Conservation (phyloP, 2,329 filamentous ascomycete genomes). For the Neonectria coccinea region DNA sequence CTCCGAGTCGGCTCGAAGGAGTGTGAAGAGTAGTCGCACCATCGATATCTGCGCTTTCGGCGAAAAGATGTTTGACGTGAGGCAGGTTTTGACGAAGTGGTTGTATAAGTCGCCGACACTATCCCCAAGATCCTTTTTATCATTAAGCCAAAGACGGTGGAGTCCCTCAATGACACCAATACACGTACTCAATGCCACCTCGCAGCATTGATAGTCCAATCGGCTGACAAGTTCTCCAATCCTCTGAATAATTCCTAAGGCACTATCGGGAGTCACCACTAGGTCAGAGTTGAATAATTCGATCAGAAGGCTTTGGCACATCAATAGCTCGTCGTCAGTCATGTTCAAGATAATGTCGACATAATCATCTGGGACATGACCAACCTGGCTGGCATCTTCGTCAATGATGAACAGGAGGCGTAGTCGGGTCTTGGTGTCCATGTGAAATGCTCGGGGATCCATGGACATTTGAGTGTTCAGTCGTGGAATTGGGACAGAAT, state of each 20-base stretch:
- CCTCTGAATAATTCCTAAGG: constrained; percentile 61
- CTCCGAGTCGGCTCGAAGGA: constrained; percentile 74
- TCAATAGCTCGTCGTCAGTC: constrained; percentile 65
- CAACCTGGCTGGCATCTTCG: constrained; percentile 59
- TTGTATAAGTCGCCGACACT: constrained; percentile 81
- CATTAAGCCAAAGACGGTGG: constrained; percentile 71
- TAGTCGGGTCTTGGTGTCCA: constrained; percentile 60
- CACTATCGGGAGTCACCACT: constrained; percentile 59
- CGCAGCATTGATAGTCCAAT: constrained; percentile 77
- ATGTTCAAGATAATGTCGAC: constrained; percentile 63
- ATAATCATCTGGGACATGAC: constrained; percentile 62
- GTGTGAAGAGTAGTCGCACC: constrained; percentile 74
- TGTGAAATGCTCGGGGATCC: constrained; percentile 60
- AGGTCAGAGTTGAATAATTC: constrained; percentile 68
- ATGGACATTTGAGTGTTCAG: constrained; percentile 56
- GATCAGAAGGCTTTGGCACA: constrained; percentile 61
- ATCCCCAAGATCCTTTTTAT: constrained; percentile 70
- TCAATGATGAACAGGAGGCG: constrained; percentile 58
- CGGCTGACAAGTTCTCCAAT: constrained; percentile 64
- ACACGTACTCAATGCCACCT: constrained; percentile 75
- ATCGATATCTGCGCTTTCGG: constrained; percentile 74
- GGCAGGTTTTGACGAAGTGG: constrained; percentile 76
- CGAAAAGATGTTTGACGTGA: constrained; percentile 78
- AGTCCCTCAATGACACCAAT: constrained; percentile 76
- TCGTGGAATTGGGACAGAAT: constrained; percentile 58